phyloP scores from a whole-genome alignment of 2,329 filamentous ascomycete genomes.

The Aspergillus sp. region DNA sequence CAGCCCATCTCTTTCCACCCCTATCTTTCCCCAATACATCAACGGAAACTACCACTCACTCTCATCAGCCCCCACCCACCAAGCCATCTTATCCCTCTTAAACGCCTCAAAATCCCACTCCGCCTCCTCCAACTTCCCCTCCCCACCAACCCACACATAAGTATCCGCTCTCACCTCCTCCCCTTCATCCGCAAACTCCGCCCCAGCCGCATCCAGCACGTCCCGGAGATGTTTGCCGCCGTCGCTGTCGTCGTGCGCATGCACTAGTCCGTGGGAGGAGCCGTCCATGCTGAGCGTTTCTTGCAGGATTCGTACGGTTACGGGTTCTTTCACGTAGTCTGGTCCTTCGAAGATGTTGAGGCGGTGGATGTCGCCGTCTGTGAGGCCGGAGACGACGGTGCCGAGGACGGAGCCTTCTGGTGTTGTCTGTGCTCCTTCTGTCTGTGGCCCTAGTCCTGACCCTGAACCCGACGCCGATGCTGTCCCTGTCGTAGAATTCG shows the following conservation, averaged over 20 bases:
- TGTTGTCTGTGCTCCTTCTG: too few relatives aligned
- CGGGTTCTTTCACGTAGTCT: constrained; percentile 62
- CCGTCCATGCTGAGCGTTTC: constrained; percentile 17
- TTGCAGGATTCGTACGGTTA: constrained; percentile 47
- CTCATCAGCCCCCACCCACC: constrained; percentile 54
- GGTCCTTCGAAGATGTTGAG: constrained; percentile 80
- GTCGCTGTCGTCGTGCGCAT: neutral
- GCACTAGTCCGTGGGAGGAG: constrained; percentile 20
- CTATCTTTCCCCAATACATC: too few relatives aligned
- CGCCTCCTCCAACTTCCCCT: constrained; percentile 59
- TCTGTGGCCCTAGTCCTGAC: too few relatives aligned
- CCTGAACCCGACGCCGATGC: neutral
- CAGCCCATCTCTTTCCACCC: too few relatives aligned
- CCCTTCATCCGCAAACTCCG: constrained; percentile 53
- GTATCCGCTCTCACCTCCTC: constrained; percentile 55
- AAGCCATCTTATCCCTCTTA: constrained; percentile 67
- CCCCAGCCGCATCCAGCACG: constrained; percentile 47
- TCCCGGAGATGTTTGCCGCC: constrained; percentile 36
- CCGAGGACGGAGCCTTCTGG: constrained; percentile 63
- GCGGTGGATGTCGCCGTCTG: constrained; percentile 69
- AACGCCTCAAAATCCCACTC: constrained; percentile 93
- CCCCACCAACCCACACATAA: constrained; percentile 61
- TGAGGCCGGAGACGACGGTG: constrained; percentile 74
- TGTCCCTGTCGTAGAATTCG: neutral
- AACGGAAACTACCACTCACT: constrained; percentile 37